Base-by-base conservation (phyloP, 768 basidiomycete species). In the Phlegmacium glaucopus region DNA sequence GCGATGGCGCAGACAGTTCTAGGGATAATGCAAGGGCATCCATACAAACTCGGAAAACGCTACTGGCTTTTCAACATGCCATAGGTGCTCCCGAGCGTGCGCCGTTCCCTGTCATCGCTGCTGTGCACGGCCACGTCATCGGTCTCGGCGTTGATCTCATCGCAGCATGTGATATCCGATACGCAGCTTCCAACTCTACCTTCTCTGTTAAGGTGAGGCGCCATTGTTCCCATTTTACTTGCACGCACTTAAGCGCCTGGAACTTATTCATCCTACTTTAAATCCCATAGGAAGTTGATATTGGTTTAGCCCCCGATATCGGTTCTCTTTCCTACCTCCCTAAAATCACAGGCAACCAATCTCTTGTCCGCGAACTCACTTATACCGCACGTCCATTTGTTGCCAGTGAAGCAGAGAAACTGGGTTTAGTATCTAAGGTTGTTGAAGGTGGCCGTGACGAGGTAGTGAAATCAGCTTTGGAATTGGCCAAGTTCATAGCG, bases 281-380 rank as follows among this genome's bases (percentile, higher is more conserved):
- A 64, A 17, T 1, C 35, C 17, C n/a, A 37, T 58, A 91, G 89
- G 90, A 94, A 74, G 84, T 91, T 3, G 88, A 93, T 58, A 76
- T 93, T 18, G 92, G 88, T 0, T 72, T 95, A 1, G 92, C 93
- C 2, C 85, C 93, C 0, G 93, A 94, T 60, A 83, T 94, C 34
- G 94, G 94, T 0, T 83, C 90, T 0, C 78, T 95, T 6, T 88
- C 92, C 1, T 82, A 84, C 42, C 70, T 94, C 6, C 90, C 88
- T 0, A 89, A 90, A 56, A 74, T 89, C 39, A 77, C 78, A 0
- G 89, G 83, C 0, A 93, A 91, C 65, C 74, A 79, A 25, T 88
- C 85, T 2, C 72, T 87, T 10, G 67, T 82, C 2, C 75, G 79
- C 39, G 93, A 95, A 61, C 72, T 94, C 10, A 83, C 89, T 0